Evolutionary conservation across 2,329 filamentous ascomycete species (phyloP).

Genomic region (Colletotrichum siamense): DNA sequence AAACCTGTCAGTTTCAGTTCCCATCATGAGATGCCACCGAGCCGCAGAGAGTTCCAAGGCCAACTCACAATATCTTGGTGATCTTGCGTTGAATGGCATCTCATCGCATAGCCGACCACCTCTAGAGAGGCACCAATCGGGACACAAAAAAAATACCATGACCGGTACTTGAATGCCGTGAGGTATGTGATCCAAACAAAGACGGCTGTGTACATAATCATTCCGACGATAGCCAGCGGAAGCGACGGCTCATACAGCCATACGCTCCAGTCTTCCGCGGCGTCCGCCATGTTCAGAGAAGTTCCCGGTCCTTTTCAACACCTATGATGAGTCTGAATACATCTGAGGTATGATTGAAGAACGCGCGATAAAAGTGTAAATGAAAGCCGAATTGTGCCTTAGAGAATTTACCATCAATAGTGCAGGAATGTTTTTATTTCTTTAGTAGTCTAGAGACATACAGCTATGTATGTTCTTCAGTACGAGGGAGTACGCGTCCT

Average conservation of each 20-base stretch:
- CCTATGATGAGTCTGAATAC: neutral
- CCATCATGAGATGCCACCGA: neutral
- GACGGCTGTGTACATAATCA: conserved; percentile 44
- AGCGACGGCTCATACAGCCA: conserved; percentile 52
- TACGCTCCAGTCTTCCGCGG: conserved; percentile 24
- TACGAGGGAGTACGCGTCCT: neutral
- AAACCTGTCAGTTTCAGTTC: neutral
- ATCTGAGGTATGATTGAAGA: neutral
- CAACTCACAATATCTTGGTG: conserved; percentile 34
- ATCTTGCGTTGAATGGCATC: conserved; percentile 40
- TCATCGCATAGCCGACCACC: conserved; percentile 45
- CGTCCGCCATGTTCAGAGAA: neutral
- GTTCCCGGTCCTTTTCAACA: too few species aligned
- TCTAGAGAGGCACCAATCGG: conserved; percentile 47
- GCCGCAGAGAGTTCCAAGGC: neutral
- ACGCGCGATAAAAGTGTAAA: neutral
- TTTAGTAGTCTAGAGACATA: neutral
- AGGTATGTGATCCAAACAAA: conserved; percentile 42
- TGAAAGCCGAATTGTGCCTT: neutral
- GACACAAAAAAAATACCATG: conserved; percentile 48
- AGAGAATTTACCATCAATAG: neutral
- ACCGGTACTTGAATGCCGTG: conserved; percentile 45
- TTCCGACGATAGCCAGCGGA: conserved; percentile 45
- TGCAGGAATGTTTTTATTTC: neutral
- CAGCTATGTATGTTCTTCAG: neutral